These are phyloP conservation scores for Suillus variegatus DNA, from an alignment of 768 basidiomycete species.

Conservation along the genomic window DNA sequence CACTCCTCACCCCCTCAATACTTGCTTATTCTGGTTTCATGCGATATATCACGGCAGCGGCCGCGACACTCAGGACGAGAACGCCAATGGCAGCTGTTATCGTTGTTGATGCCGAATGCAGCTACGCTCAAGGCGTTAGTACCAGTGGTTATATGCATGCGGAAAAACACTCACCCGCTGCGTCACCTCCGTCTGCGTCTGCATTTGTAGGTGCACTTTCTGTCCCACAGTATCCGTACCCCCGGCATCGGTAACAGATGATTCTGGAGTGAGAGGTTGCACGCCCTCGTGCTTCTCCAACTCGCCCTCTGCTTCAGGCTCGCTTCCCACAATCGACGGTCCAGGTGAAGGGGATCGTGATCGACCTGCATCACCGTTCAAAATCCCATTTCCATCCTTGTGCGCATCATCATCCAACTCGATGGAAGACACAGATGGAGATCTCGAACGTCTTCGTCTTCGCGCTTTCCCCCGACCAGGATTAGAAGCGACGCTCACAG, in stretches of 20 bases:
- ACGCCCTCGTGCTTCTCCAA: conserved; percentile 16
- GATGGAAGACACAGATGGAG: conserved; percentile 34
- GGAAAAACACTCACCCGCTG: conserved; percentile 27
- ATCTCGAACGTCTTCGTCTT: conserved; percentile 43
- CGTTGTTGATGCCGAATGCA: conserved; percentile 26
- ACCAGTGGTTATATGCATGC: conserved; percentile 3
- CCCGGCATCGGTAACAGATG: conserved; percentile 30
- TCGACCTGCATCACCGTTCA: conserved; percentile 14
- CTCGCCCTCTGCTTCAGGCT: conserved; percentile 25
- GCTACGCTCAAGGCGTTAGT: conserved; percentile 23
- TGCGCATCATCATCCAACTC: conserved; percentile 33
- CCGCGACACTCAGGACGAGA: conserved; percentile 64
- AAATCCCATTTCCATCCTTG: conserved; percentile 11
- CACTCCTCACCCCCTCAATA: conserved; percentile 4
- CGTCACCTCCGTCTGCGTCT: conserved; percentile 16
- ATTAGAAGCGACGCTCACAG: conserved; percentile 69
- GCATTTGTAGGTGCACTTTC: not conserved
- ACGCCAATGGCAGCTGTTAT: conserved; percentile 61
- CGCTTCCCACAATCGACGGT: conserved; percentile 30
- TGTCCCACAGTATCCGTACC: not conserved
- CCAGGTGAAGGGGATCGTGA: conserved; percentile 30
- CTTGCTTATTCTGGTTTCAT: conserved; percentile 47
- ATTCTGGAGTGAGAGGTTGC: conserved; percentile 31
- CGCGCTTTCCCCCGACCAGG: conserved; percentile 44
- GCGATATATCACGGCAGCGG: conserved; percentile 74